Evolutionary conservation across 2,329 filamentous ascomycete genomes (phyloP), one percentile per base, ranked within the genome.

Genomic region (Pseudogymnoascus sp.): DNA sequence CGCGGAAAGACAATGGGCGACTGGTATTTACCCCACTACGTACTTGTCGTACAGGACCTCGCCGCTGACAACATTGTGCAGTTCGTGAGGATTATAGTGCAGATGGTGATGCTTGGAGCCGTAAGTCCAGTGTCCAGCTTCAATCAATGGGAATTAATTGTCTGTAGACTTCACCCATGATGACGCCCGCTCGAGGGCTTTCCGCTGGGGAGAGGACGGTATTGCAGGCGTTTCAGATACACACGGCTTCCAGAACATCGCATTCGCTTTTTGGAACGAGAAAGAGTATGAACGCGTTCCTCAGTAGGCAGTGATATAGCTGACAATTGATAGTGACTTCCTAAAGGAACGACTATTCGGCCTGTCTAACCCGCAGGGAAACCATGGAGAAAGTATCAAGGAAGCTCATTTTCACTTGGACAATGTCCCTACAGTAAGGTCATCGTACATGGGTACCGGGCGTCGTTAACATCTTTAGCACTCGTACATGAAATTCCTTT

Each of bases 401-500:
- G 93, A 97, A 77, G 90, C 89, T 61, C 92, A 97, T 76, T 97
- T 97, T 71, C 93, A 97, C 74, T 77, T 97, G 62, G 93, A 97
- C 76, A 97, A 97, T 74, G 96, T 90, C 28, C 93, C 93, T 62
- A 73, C 71, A 18, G 71, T 72, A 58, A 28, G 67, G 65, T 12
- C 35, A 58, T 30, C n/a, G 28, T 22, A 11, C 60, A 57, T 33
- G 39, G 59, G 67, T 47, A 67, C 39, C 33, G 60, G 28, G 7
- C 47, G 9, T 1, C 66, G 18, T 67, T 63, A 54, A 43, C 4
- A 18, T 14, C 62, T 63, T 30, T 73, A 92, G 89, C 92, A 97
- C 76, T 96, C 93, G 28, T 97, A 97, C 79, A 97, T 97, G 93
- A 97, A 97, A 75, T 95, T 87, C 71, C 86, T 97, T 67, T 97